Base-by-base conservation (phyloP, 306 rosid genomes). In the Hippophae gyantsensis region DNA sequence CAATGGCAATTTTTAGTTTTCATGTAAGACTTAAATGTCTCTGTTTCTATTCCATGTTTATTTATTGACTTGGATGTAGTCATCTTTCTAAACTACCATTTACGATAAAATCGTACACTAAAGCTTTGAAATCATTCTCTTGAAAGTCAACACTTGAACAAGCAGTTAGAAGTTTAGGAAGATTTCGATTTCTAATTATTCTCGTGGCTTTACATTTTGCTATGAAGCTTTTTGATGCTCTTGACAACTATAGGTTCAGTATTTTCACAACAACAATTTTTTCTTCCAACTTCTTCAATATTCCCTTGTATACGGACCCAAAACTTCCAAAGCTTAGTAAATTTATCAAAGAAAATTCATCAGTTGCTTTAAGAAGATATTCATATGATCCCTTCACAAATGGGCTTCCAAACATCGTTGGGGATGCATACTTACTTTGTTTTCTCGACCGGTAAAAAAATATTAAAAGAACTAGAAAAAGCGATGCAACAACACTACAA, bases 1-100 rank as follows among this genome's bases (percentile, higher is more conserved):
- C 83, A 62, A 77, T 62, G 64, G 76, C 80, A 18, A 77, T 62
- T 6, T 71, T 60, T 25, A 81, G 6, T 64, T 58, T 58, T 1
- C 54, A 62, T 10, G 6, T 6, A 53, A 77, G 38, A 44, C 13
- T 64, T 8, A 74, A 52, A 52, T 46, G 59, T 14, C 46, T 11
- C 42, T 47, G 50, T 47, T 12, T 10, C 44, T 14, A 7, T 25
- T 60, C 64, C 13, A 32, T 7, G 23, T 7, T 44, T 6, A 5
- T 9, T 23, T 18, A 40, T 4, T 9, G 14, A 6, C 54, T 6
- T 9, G 45, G 56, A 13, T 61, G 65, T 25, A 61, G 6, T 55
- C 65, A 61, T 26, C 38, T 55, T 8, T 61, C 65, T 25, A 61
- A 44, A 40, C 43, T 61, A 25, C 65, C 65, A 9, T 62, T 62